Evolutionary conservation across 805 yeast species (phyloP).

Genomic region (Groenewaldozyma tartarivorans): DNA sequence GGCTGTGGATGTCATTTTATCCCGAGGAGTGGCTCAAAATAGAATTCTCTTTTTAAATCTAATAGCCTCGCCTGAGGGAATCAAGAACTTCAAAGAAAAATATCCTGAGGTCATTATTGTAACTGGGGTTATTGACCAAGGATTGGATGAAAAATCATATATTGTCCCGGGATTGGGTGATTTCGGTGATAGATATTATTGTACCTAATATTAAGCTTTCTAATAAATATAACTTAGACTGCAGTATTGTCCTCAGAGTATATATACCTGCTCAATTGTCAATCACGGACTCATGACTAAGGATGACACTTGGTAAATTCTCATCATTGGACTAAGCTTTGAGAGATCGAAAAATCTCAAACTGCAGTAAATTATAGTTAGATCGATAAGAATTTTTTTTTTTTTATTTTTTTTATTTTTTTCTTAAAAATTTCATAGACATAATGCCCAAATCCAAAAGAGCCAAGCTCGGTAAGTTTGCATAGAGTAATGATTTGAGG

Average conservation of each 20-base stretch:
- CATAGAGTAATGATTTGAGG: background rate
- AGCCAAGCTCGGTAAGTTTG: slow-evolving; percentile 56
- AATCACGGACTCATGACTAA: background rate
- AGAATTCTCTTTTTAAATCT: slow-evolving; percentile 84
- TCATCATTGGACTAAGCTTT: background rate
- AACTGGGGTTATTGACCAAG: slow-evolving; percentile 88
- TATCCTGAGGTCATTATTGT: slow-evolving; percentile 82
- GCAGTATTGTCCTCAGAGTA: background rate
- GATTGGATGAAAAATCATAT: slow-evolving; percentile 74
- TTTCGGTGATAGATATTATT: slow-evolving; percentile 95
- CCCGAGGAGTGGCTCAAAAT: slow-evolving; percentile 80
- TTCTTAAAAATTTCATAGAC: no score
- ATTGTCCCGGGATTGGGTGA: slow-evolving; percentile 95
- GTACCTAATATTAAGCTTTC: slow-evolving; percentile 42
- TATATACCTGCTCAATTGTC: no score
- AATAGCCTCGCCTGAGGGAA: slow-evolving; percentile 93
- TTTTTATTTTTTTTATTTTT: no score
- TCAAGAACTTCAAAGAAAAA: slow-evolving; percentile 60
- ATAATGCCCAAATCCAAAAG: slow-evolving; percentile 95
- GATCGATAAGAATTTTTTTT: no score
- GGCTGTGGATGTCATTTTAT: slow-evolving; percentile 86
- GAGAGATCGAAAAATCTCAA: no score
- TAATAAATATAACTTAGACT: background rate
- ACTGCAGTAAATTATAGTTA: no score
- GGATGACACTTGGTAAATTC: background rate